A percentile compares a stretch with the other conserved stretches of the same genome.
phyloP scores from a whole-genome alignment of 371 early-diverging fungal genomes.

The Apophysomyces elegans region DNA sequence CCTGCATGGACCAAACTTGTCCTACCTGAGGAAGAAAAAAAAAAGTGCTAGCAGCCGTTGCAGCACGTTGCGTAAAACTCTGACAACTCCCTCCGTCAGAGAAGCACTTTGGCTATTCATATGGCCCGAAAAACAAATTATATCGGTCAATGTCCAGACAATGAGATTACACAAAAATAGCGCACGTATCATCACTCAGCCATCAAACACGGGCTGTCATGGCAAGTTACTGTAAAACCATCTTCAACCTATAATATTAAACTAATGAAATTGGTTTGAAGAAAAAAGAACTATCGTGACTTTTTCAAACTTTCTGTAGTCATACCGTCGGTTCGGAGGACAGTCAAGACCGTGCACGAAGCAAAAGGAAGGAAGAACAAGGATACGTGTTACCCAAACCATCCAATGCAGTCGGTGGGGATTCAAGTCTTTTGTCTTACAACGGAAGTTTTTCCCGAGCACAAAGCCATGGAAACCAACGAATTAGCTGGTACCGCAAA shows the following conservation, averaged over 20 bases:
- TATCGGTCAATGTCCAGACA: background rate
- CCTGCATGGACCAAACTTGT: conserved; percentile 1
- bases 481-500: too few relatives aligned
- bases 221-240: background rate
- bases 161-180: conserved; percentile 8
- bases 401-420: background rate
- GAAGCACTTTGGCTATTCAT: too few relatives aligned
- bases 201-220: background rate
- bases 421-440: background rate
- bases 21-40: background rate
- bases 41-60: background rate
- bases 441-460: background rate
- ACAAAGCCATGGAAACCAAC: background rate
- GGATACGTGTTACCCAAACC: background rate
- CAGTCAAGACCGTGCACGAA: conserved; percentile 4
- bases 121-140: background rate
- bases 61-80: background rate
- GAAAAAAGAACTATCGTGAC: background rate
- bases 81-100: too few relatives aligned
- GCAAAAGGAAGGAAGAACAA: background rate
- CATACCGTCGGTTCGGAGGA: background rate
- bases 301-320: background rate
- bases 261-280: background rate
- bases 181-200: background rate
- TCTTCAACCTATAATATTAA: too few relatives aligned